Percentiles rank a stretch among this genome's conserved stretches.
phyloP scores from a whole-genome alignment of 345 rosid genomes.

The Odontarrhena argentea region DNA sequence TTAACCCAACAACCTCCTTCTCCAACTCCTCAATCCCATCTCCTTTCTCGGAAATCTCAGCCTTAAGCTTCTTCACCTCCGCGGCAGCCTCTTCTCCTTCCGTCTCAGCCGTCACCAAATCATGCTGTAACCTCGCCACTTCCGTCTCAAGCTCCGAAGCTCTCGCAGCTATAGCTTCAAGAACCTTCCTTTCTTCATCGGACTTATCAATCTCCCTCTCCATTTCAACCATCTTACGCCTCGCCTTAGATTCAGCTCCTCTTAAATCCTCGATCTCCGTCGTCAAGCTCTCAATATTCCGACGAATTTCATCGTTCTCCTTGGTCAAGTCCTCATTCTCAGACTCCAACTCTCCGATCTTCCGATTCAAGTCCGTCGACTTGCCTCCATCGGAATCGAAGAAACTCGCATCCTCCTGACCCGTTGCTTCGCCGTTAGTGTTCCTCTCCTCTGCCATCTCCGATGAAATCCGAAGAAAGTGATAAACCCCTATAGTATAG shows the following conservation, averaged over 20 bases:
- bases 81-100: slow-evolving; percentile 54
- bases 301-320: slow-evolving; percentile 46
- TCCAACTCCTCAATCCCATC: slow-evolving; percentile 45
- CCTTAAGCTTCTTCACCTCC: slow-evolving; percentile 45
- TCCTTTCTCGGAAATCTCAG: slow-evolving; percentile 44
- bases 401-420: slow-evolving; percentile 44
- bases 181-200: slow-evolving; percentile 51
- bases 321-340: slow-evolving; percentile 50
- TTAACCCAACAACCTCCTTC: slow-evolving; percentile 53
- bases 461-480: slow-evolving; percentile 2
- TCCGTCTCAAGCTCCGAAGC: slow-evolving; percentile 69
- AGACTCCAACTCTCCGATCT: slow-evolving; percentile 53
- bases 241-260: slow-evolving; percentile 45
- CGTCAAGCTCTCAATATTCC: slow-evolving; percentile 39
- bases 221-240: slow-evolving; percentile 45
- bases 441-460: slow-evolving; percentile 54
- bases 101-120: slow-evolving; percentile 53
- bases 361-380: slow-evolving; percentile 42
- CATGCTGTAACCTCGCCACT: slow-evolving; percentile 65
- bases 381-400: slow-evolving; percentile 44
- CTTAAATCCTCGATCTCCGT: slow-evolving; percentile 50
- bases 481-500: slow-evolving; percentile 30
- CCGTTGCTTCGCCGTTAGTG: slow-evolving; percentile 47
- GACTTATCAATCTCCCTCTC: slow-evolving; percentile 52
- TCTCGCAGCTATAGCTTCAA: slow-evolving; percentile 54